Evolutionary conservation across 805 yeast genomes (phyloP).

Genomic region (Blastobotrys parvus): DNA sequence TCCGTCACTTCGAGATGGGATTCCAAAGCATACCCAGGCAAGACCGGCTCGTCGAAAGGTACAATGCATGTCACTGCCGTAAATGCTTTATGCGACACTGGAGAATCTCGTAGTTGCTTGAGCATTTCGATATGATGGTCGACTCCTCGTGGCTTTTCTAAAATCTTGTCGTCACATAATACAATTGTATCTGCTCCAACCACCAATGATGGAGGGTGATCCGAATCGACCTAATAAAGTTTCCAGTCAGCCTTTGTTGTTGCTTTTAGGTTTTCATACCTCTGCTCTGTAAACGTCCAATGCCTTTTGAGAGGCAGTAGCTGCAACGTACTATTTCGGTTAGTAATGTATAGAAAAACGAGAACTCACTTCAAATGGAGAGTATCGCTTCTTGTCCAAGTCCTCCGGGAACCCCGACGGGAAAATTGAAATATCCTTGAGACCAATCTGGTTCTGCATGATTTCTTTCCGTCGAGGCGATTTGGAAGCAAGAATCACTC

Average conservation of each 20-base stretch:
- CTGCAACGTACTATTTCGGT: constrained; percentile 63
- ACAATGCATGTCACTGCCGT: constrained; percentile 47
- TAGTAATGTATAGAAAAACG: too few species aligned
- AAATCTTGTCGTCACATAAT: constrained; percentile 45
- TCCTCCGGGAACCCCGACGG: constrained; percentile 74
- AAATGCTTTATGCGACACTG: constrained; percentile 39
- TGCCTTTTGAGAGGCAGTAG: constrained; percentile 65
- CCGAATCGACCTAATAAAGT: constrained; percentile 28
- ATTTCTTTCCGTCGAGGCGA: constrained; percentile 78
- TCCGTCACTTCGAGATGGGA: constrained; percentile 36
- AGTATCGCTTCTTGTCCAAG: constrained; percentile 43
- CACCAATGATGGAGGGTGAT: constrained; percentile 26
- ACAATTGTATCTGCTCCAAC: constrained; percentile 76
- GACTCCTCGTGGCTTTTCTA: constrained; percentile 70
- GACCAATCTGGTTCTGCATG: constrained; percentile 39
- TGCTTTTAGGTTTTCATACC: too few species aligned
- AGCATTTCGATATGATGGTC: constrained; percentile 45
- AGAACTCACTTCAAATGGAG: too few species aligned
- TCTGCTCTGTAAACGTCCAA: constrained; percentile 47
- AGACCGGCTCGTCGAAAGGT: constrained; percentile 33
- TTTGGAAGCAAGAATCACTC: constrained; percentile 67
- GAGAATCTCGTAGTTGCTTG: constrained; percentile 37
- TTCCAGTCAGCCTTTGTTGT: neutral
- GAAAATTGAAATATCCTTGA: constrained; percentile 32
- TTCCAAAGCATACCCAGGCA: constrained; percentile 34